Base-by-base conservation (phyloP, 2,329 filamentous ascomycete species). In the Metarhizium anisopliae region DNA sequence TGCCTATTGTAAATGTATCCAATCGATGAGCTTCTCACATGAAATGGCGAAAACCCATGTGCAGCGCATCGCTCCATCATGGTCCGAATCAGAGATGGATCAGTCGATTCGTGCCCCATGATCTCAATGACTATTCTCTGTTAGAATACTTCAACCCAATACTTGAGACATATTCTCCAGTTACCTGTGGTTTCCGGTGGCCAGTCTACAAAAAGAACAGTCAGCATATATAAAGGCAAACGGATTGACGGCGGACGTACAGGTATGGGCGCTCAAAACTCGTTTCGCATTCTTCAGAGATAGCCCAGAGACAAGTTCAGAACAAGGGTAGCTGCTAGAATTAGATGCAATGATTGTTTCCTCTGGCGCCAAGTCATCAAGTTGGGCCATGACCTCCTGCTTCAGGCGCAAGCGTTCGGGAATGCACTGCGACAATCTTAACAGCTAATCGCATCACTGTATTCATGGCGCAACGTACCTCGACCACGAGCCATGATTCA, bases 241-340 rank as follows among this genome's bases (percentile, higher is more conserved):
- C 13, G 11, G n/a, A 20, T 13, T 18, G 18, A 40, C 14, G 45
- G 18, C n/a, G 43, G 6, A 8, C 43, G 3, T 49, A 16, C 25
- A 49, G 8, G 69, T 75, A 60, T 77, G 75, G 4, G 70, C 68
- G 55, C 74, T 77, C 30, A 76, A 59, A 18, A 77, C 60, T 2
- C 75, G 65, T 0, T 63, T 60, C 6, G 61, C 62, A 13, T 72
- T 62, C 32, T 65, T 68, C 10, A 77, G 50, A 0, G 59, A 58
- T 25, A 77, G 54, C 0, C 65, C 66, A 1, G 72, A 62, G 0
- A 75, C 57, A n/a, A 77, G 74, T 52, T 77, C 73, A 0, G 65
- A 64, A 20, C 72, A 74, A 6, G 70, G 68, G 58, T 74, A 76
- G 52, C 74, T 77, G 56, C 74, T 76, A 1, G 75, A 77, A 53